These are phyloP conservation scores for Pythium utonaiense DNA, from an alignment of 352 stramenopile species.

Conservation along the genomic window DNA sequence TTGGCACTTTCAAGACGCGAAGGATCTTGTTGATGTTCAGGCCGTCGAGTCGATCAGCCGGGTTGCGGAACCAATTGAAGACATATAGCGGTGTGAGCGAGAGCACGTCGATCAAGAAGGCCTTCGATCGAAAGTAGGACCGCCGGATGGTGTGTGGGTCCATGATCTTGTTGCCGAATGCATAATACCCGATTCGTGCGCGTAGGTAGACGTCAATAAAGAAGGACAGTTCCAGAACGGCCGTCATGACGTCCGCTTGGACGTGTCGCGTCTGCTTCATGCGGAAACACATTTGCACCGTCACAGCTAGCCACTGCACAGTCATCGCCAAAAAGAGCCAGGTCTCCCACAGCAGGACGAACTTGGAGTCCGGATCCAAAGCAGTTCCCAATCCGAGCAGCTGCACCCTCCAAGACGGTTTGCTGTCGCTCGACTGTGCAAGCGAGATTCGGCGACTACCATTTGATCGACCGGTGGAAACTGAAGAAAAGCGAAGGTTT, in stretches of 20 bases:
- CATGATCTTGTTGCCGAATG: constrained; percentile 59
- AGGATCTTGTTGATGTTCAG: constrained; percentile 57
- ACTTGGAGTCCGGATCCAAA: constrained; percentile 37
- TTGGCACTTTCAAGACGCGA: constrained; percentile 43
- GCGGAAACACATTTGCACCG: constrained; percentile 40
- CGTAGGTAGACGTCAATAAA: constrained; percentile 43
- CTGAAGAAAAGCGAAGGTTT: constrained; percentile 3
- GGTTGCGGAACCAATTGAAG: constrained; percentile 30
- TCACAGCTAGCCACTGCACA: constrained; percentile 39
- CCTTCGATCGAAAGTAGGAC: constrained; percentile 33
- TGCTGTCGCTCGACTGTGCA: not conserved
- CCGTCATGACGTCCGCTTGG: constrained; percentile 26
- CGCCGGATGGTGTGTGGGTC: constrained; percentile 29
- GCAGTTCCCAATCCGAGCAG: not conserved
- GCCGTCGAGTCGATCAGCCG: constrained; percentile 26
- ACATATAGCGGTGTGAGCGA: constrained; percentile 36
- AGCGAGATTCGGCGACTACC: not conserved
- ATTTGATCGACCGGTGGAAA: not conserved
- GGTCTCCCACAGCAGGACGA: constrained; percentile 36
- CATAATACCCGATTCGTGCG: constrained; percentile 37
- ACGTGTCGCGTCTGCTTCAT: constrained; percentile 22
- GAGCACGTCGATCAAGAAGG: constrained; percentile 39
- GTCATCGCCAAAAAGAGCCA: constrained; percentile 46
- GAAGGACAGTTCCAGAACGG: constrained; percentile 41
- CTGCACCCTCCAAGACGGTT: not conserved